Evolutionary conservation across 2,329 filamentous ascomycete genomes (phyloP).

Genomic region (Verticillium alfalfae): DNA sequence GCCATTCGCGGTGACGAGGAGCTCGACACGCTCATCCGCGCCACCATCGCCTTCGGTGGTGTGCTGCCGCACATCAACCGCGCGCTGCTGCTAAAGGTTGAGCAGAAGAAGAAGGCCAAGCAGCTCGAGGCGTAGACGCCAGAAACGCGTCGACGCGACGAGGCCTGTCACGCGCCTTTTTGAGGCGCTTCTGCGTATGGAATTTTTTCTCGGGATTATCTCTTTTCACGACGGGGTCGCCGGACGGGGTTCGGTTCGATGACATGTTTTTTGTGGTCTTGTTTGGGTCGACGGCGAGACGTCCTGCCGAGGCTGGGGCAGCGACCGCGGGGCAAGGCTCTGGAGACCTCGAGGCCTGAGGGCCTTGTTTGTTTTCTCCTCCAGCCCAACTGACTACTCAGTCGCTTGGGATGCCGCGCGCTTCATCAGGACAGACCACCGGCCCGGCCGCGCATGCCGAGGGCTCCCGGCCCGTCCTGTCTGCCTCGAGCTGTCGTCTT

Average conservation of each 20-base stretch:
- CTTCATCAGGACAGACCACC: background rate
- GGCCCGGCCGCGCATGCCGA: background rate
- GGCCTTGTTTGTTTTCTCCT: background rate
- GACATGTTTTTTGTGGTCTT: background rate
- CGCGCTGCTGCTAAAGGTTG: conserved; percentile 88
- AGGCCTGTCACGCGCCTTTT: conserved; percentile 14
- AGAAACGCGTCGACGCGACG: background rate
- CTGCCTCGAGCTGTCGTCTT: background rate
- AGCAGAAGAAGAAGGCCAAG: conserved; percentile 89
- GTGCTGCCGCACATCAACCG: conserved; percentile 98
- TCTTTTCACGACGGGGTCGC: background rate
- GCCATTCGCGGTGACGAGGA: conserved; percentile 98
- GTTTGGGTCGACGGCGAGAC: background rate
- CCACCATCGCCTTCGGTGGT: conserved; percentile 97
- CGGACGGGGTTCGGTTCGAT: conserved; percentile 7
- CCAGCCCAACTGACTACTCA: background rate
- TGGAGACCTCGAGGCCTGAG: background rate
- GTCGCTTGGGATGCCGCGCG: background rate
- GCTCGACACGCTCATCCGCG: conserved; percentile 92
- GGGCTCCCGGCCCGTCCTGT: background rate
- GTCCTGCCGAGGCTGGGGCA: background rate
- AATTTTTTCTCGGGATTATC: background rate
- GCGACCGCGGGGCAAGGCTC: background rate
- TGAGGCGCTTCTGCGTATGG: conserved; percentile 10
- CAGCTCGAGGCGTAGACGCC: conserved; percentile 17